phyloP scores from a whole-genome alignment of 139 green algal genomes.

The Dunaliella sp. region DNA sequence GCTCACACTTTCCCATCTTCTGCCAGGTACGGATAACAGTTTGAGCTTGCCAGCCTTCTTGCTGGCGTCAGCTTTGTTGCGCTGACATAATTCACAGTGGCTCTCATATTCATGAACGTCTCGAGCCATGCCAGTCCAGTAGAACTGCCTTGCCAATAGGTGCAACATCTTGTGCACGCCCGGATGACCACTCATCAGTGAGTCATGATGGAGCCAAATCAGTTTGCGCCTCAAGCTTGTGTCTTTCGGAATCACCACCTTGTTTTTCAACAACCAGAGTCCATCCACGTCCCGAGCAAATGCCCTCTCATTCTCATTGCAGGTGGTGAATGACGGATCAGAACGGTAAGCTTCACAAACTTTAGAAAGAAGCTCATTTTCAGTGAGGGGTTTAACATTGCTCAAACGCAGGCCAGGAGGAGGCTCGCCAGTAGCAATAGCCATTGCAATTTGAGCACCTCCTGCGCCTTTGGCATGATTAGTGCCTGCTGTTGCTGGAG shows the following conservation, averaged over 20 bases:
- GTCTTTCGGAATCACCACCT: background rate
- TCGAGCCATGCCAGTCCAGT: constrained; percentile 7
- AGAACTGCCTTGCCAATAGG: constrained; percentile 9
- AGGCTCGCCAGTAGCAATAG: no score
- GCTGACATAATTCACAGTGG: constrained; percentile 32
- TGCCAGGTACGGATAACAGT: constrained; percentile 22
- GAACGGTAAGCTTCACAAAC: no score
- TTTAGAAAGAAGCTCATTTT: no score
- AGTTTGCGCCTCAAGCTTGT: background rate
- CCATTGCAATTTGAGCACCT: no score
- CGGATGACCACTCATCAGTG: background rate
- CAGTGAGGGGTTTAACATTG: no score
- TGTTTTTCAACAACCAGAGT: background rate
- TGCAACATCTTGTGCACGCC: background rate
- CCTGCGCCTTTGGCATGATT: no score
- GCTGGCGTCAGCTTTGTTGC: constrained; percentile 27
- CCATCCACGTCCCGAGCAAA: background rate
- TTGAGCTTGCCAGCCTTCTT: constrained; percentile 13
- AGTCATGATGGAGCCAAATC: background rate
- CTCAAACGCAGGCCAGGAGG: no score
- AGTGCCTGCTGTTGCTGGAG: no score
- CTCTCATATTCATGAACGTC: constrained; percentile 17
- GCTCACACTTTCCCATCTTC: constrained; percentile 20
- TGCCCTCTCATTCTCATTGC: no score
- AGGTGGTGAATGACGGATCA: no score